Base-by-base conservation (phyloP, 75 land plant species). In the Cunninghamia lanceolata region DNA sequence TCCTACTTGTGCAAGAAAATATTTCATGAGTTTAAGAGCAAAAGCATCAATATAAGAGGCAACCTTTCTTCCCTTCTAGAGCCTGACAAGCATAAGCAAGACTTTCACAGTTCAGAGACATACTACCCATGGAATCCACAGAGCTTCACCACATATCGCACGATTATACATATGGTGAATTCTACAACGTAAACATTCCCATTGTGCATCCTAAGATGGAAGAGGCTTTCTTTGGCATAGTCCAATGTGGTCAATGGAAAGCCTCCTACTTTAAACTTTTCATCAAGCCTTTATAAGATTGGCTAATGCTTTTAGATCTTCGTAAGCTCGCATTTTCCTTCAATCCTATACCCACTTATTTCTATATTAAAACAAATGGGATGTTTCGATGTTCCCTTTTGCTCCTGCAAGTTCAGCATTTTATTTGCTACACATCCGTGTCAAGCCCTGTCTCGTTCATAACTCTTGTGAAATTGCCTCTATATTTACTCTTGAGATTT, bases 251-350 rank as follows among this genome's bases (percentile, higher is more conserved):
- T 90, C 75, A 91, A 88, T 21, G 93, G 93, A 79, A 82, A 85
- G 54, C 97, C 93, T 83, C 96, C 96, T 1, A 71, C 91, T 78
- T 92, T 89, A 17, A 43, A 84, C 45, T 94, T 95, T 80, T 95
- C n/a, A 95, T 54, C 88, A 89, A 13, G 93, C 88, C 83, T 96
- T 95, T 83, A 70, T 94, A 83, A 83, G 83, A 78, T 63, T 95
- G 83, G 97, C 95, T 5, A 96, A 93, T 89, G 93, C 96, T 2
- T 95, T 59, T 94, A 96, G 99, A 74, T 83, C 93, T 95, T 75
- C 97, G 94, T 82, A 86, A 92, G 89, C 88, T 96, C 83, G 97
- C 99, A 10, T 96, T 96, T 85, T 88, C 97, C 17, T 87, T 95
- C 28, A 94, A 95, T 40, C 99, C 96, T 2, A 42, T 91, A 4